phyloP scores from a whole-genome alignment of 768 basidiomycete species.

The Sporobolomyces phaffii region DNA sequence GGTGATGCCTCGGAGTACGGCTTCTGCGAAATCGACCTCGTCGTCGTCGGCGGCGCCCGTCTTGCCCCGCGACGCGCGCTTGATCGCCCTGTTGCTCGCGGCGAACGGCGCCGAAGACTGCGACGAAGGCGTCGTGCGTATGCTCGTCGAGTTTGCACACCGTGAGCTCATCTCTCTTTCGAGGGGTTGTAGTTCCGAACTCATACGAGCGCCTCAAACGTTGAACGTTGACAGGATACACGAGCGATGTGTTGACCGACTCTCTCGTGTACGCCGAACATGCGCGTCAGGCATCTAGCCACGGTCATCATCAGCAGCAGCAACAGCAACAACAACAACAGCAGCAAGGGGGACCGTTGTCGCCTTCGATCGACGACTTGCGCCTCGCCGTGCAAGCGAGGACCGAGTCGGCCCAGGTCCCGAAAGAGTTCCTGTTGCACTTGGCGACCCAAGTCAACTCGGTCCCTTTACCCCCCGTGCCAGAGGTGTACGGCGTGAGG shows the following conservation, averaged over 20 bases:
- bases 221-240: constrained; percentile 46
- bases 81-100: constrained; percentile 49
- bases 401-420: constrained; percentile 47
- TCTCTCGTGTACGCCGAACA: constrained; percentile 49
- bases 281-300: constrained; percentile 42
- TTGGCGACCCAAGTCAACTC: constrained; percentile 49
- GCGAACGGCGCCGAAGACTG: constrained; percentile 49
- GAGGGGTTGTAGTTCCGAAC: not conserved
- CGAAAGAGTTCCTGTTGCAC: constrained; percentile 50
- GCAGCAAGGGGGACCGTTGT: not conserved
- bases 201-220: too few relatives aligned
- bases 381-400: constrained; percentile 48
- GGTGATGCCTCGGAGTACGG: not conserved
- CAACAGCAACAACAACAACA: too few relatives aligned
- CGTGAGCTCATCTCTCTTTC: constrained; percentile 40
- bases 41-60: constrained; percentile 14
- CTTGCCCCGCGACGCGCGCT: constrained; percentile 49
- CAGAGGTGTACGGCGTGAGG: constrained; percentile 49
- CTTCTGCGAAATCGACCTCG: not conserved
- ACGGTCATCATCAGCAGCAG: not conserved
- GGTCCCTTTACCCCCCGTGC: constrained; percentile 48
- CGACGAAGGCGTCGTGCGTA: constrained; percentile 50
- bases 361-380: constrained; percentile 45
- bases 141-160: constrained; percentile 50
- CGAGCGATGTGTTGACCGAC: constrained; percentile 47